Conservation (phyloP, 2,329 filamentous ascomycete species). For the Hypoxylon sp. region DNA sequence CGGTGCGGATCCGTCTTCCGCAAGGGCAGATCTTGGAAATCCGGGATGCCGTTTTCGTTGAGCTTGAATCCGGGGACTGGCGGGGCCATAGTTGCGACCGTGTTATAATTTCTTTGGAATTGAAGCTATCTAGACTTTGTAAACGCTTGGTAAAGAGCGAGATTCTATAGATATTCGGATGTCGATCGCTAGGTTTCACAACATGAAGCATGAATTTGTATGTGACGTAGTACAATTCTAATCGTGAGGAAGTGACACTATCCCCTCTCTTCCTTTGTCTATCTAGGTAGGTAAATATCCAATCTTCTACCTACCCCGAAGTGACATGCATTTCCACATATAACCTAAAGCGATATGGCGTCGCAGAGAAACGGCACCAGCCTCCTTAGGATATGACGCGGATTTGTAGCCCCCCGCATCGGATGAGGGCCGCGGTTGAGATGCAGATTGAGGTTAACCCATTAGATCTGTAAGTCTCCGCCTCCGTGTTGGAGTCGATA, state of each 20-base stretch:
- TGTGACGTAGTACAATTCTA: neutral
- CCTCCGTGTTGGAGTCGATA: conserved; percentile 12
- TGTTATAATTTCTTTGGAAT: neutral
- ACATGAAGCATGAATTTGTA: neutral
- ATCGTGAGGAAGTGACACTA: conserved; percentile 1
- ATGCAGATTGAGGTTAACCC: conserved; percentile 7
- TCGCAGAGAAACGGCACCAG: neutral
- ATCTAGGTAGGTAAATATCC: too few species aligned
- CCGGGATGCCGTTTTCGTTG: conserved; percentile 62
- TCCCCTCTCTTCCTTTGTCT: conserved; percentile 11
- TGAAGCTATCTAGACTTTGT: neutral
- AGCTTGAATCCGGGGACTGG: conserved; percentile 52
- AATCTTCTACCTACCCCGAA: conserved; percentile 9
- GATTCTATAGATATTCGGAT: too few species aligned
- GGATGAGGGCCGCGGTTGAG: conserved; percentile 25
- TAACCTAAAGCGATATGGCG: neutral
- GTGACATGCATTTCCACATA: neutral
- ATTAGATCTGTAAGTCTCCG: conserved; percentile 11
- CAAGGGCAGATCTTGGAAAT: conserved; percentile 64
- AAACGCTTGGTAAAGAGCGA: neutral
- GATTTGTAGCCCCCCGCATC: conserved; percentile 27
- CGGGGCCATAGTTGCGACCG: conserved; percentile 46
- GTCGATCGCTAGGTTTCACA: conserved; percentile 9
- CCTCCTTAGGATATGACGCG: conserved; percentile 1
- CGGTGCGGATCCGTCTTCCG: conserved; percentile 62